Evolutionary conservation across 2,329 filamentous ascomycete species (phyloP).

Genomic region (Fusarium begoniae): DNA sequence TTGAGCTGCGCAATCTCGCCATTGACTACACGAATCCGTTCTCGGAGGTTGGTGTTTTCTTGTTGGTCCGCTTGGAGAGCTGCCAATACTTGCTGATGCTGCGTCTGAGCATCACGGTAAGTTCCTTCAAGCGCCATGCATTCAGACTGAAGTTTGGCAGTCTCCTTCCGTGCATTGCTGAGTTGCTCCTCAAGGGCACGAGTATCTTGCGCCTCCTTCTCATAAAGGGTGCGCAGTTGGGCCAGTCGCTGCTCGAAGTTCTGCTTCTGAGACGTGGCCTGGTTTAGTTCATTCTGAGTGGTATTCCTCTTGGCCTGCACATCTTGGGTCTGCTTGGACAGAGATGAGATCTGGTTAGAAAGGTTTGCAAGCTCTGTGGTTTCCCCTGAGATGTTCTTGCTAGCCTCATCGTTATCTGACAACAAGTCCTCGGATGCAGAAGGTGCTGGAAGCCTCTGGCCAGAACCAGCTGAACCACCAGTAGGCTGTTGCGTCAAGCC

Average conservation of each 20-base stretch:
- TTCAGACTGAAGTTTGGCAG: conserved; percentile 84
- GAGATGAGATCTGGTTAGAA: conserved; percentile 90
- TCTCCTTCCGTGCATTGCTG: conserved; percentile 78
- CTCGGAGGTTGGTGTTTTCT: conserved; percentile 86
- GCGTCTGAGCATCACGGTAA: conserved; percentile 81
- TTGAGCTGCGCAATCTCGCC: conserved; percentile 84
- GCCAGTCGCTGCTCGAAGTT: conserved; percentile 90
- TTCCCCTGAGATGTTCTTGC: conserved; percentile 87
- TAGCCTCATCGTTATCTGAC: conserved; percentile 90
- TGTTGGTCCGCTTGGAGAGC: conserved; percentile 86
- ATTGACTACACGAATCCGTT: conserved; percentile 86
- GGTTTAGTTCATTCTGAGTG: conserved; percentile 83
- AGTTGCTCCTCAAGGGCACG: conserved; percentile 87
- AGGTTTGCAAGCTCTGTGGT: conserved; percentile 94
- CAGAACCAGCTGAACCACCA: conserved; percentile 62
- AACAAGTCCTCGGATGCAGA: conserved; percentile 82
- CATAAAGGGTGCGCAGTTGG: conserved; percentile 87
- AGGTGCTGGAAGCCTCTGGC: conserved; percentile 49
- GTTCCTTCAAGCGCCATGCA: conserved; percentile 83
- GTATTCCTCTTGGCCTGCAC: conserved; percentile 83
- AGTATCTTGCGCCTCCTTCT: conserved; percentile 90
- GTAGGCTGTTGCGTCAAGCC: conserved; percentile 80
- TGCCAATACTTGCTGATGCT: conserved; percentile 79
- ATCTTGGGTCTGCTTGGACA: conserved; percentile 94
- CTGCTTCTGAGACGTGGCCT: conserved; percentile 85